Percentiles rank a stretch among this genome's conserved stretches.
Evolutionary conservation across 2,329 filamentous ascomycete species (phyloP).

Genomic region (Orbilia brochopaga): DNA sequence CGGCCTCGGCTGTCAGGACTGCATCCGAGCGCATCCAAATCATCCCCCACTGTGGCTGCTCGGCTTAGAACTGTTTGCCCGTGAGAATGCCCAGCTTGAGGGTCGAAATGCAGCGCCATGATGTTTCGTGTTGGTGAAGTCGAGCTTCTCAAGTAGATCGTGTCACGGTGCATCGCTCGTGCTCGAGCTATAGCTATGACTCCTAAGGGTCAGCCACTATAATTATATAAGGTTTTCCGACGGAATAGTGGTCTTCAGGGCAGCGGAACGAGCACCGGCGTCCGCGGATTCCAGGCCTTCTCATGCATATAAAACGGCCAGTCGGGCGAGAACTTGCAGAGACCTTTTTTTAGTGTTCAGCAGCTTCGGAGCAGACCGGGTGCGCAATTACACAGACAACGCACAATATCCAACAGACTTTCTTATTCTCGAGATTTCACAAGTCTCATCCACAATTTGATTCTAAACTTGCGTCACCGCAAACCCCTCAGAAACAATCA

Average conservation of each 20-base stretch:
- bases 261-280: background rate
- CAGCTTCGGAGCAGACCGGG: background rate
- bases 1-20: background rate
- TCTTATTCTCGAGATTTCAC: background rate
- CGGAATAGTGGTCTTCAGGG: background rate
- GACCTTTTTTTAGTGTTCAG: background rate
- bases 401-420: constrained; percentile 43
- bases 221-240: constrained; percentile 8
- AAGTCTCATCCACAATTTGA: background rate
- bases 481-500: too few species aligned
- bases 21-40: background rate
- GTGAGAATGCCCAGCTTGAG: too few species aligned
- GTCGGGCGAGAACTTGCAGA: background rate
- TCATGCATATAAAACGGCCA: constrained; percentile 24
- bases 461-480: too few species aligned
- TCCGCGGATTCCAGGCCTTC: background rate
- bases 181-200: too few species aligned
- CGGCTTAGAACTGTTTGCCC: too few species aligned
- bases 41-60: too few species aligned
- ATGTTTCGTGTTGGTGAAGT: background rate
- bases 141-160: too few species aligned
- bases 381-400: constrained; percentile 10
- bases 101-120: background rate
- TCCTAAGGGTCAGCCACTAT: too few species aligned
- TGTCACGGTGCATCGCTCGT: too few species aligned